Evolutionary conservation across 306 rosid species (phyloP), one percentile per base, ranked within the genome.

Genomic region (Lithocarpus polystachyus): DNA sequence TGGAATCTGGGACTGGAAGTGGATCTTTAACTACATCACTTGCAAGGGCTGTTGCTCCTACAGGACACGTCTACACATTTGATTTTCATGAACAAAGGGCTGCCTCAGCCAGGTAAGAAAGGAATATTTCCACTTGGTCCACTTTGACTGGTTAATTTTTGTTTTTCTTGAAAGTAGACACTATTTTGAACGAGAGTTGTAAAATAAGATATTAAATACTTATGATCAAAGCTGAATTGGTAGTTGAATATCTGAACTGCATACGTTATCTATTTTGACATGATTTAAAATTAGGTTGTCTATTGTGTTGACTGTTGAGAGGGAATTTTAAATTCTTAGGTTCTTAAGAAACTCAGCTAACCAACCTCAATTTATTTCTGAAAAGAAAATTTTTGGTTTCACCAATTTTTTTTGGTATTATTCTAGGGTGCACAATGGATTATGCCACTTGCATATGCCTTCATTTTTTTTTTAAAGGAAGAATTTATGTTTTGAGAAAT

Each of bases 71-170:
- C 65, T 61, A 88, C 81, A 92, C 98, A 0, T 94, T 88, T 76
- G 98, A 94, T 88, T 94, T 94, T 75, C 98, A 94, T 76, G 96
- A 94, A 70, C 96, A 92, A 85, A 84, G 98, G 71, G 93, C 97
- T 9, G 92, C 77, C 71, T 90, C 96, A 3, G 98, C 98, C 22
- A 94, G 96, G 98, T 93, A 86, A 78, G 74, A 71, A 80, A 7
- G 48, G 26, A 29, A 62, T n/a, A 35, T 76, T 22, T 65, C 18
- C 24, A 19, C 56, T 60, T 73, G 72, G 71, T 55, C 28, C 52
- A 18, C 62, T 14, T 17, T 45, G 54, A 24, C n/a, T 53, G 29
- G 17, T 59, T 11, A 33, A 8, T 54, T 1, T 24, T 51, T n/a
- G 53, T 18, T 24, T 64, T 54, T 5, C 40, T 35, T 12, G 14